A percentile compares a stretch with the other conserved stretches of the same genome.
phyloP scores from a whole-genome alignment of 192 early-diverging fungal species.

The Chytriomyces sp. region DNA sequence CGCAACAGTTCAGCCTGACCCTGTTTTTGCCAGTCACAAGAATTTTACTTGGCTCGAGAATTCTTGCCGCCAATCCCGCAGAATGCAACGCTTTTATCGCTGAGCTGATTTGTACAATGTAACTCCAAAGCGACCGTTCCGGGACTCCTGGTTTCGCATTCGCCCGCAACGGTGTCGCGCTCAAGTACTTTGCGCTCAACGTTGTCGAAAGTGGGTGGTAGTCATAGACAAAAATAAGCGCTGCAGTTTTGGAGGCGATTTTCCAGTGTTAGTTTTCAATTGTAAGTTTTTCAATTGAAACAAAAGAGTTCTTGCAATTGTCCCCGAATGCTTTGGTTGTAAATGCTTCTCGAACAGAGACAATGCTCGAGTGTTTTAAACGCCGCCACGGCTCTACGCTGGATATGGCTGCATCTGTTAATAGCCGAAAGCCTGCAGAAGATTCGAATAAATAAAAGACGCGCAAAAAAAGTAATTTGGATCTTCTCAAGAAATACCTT shows the following conservation, averaged over 20 bases:
- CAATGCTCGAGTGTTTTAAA: constrained; percentile 82
- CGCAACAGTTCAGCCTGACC: constrained; percentile 52
- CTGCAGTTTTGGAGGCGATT: constrained; percentile 38
- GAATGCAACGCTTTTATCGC: constrained; percentile 84
- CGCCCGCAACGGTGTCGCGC: not conserved
- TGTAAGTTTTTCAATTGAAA: not conserved
- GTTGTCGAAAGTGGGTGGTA: constrained; percentile 86
- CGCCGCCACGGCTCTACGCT: constrained; percentile 85
- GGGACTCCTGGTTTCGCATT: constrained; percentile 51
- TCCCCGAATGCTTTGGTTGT: constrained; percentile 96
- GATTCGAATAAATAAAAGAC: not conserved
- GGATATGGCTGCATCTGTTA: constrained; percentile 80
- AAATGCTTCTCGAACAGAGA: constrained; percentile 90
- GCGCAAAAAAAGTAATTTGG: not conserved
- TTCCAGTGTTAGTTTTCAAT: not conserved
- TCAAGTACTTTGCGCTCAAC: constrained; percentile 62
- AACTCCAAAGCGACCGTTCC: constrained; percentile 81
- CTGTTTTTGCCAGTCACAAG: constrained; percentile 85
- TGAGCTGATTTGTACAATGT: constrained; percentile 75
- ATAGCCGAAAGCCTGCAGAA: constrained; percentile 66
- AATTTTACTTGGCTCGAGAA: constrained; percentile 83
- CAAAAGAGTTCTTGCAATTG: constrained; percentile 63
- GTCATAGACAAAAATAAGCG: constrained; percentile 96
- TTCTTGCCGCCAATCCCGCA: constrained; percentile 77
- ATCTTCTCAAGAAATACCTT: constrained; percentile 52